phyloP scores from a whole-genome alignment of 768 basidiomycete genomes.

The Tylopilus felleus region DNA sequence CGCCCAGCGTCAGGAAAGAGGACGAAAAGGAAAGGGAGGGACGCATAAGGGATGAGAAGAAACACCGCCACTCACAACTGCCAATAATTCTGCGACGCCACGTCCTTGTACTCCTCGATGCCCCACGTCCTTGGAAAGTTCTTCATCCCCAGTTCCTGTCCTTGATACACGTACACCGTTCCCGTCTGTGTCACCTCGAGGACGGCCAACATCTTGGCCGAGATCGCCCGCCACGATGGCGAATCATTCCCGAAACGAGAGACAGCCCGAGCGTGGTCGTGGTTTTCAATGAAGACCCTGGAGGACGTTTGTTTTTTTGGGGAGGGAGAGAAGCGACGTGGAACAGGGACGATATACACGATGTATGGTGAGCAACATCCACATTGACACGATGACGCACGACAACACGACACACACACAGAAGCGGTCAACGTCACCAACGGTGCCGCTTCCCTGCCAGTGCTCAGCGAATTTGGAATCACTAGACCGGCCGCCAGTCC shows the following conservation, averaged over 20 bases:
- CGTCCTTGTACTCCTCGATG: conserved; percentile 71
- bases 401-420: conserved; percentile 2
- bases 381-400: conserved; percentile 4
- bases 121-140: conserved; percentile 64
- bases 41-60: background rate
- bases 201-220: conserved; percentile 63
- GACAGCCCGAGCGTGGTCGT: conserved; percentile 62
- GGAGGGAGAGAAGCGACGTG: background rate
- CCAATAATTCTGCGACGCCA: conserved; percentile 60
- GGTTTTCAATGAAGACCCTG: conserved; percentile 65
- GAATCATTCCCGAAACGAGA: conserved; percentile 65
- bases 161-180: conserved; percentile 72
- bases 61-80: conserved; percentile 38
- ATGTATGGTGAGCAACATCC: conserved; percentile 8
- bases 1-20: background rate
- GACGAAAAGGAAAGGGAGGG: background rate
- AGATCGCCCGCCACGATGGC: conserved; percentile 50
- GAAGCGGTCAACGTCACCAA: conserved; percentile 9
- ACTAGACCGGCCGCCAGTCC: background rate
- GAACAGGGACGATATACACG: conserved; percentile 13
- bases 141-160: conserved; percentile 67
- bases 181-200: conserved; percentile 60
- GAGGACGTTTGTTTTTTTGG: background rate
- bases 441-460: background rate
- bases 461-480: conserved; percentile 7